Evolutionary conservation across 768 basidiomycete species (phyloP).

Genomic region (Trametes sanguinea): DNA sequence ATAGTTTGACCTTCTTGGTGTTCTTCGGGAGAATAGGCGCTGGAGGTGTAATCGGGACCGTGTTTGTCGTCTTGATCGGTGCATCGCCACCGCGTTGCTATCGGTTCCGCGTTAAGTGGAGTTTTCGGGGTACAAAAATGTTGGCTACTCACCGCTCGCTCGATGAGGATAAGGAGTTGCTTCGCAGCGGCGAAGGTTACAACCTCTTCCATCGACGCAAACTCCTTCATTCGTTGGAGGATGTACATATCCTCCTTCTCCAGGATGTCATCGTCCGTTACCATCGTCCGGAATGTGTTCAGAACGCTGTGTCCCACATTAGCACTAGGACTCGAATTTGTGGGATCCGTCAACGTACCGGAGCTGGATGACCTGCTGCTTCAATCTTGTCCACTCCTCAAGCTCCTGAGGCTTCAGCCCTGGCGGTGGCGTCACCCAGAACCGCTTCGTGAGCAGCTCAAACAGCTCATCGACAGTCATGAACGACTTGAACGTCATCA

Average conservation of each 20-base stretch:
- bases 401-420: slow-evolving; percentile 61
- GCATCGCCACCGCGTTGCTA: slow-evolving; percentile 56
- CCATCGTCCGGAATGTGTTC: slow-evolving; percentile 89
- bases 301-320: slow-evolving; percentile 48
- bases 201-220: slow-evolving; percentile 67
- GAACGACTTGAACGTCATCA: slow-evolving; percentile 97
- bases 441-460: slow-evolving; percentile 78
- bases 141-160: slow-evolving; percentile 66
- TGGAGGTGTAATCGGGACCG: slow-evolving; percentile 63
- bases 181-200: slow-evolving; percentile 70
- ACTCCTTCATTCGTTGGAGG: slow-evolving; percentile 79
- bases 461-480: slow-evolving; percentile 82
- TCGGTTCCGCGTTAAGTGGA: not conserved
- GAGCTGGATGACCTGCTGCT: slow-evolving; percentile 84
- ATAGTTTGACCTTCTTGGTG: slow-evolving; percentile 72
- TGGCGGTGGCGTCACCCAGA: slow-evolving; percentile 73
- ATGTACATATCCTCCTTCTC: slow-evolving; percentile 87
- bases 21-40: slow-evolving; percentile 73
- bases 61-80: slow-evolving; percentile 57
- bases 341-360: slow-evolving; percentile 53
- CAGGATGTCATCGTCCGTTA: slow-evolving; percentile 79
- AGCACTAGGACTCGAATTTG: not conserved
- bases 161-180: slow-evolving; percentile 70
- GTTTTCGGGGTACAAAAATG: not conserved
- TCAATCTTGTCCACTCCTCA: slow-evolving; percentile 80